Conservation (phyloP, 345 rosid species). For the Isatis tinctoria region DNA sequence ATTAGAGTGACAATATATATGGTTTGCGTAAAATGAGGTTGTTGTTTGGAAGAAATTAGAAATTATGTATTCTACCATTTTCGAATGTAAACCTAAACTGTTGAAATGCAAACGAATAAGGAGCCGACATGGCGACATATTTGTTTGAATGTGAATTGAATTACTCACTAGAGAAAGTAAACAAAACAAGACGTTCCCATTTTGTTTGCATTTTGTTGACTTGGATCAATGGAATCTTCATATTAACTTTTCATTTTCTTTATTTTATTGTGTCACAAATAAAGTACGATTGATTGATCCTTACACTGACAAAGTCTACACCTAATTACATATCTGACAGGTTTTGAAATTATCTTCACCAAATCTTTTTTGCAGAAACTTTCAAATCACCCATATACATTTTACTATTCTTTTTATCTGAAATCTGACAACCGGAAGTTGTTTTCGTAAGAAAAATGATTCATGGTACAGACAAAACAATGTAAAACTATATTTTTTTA, state of each 20-base stretch:
- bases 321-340: slow-evolving; percentile 18
- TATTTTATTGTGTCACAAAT: neutral
- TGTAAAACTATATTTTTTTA: too few relatives aligned
- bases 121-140: neutral
- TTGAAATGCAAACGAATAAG: neutral
- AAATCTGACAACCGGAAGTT: neutral
- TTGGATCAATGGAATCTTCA: slow-evolving; percentile 18
- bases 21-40: neutral
- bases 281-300: neutral
- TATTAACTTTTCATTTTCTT: neutral
- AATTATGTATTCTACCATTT: neutral
- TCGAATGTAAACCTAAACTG: neutral
- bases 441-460: too few relatives aligned
- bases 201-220: slow-evolving; percentile 30
- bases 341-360: slow-evolving; percentile 26
- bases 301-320: slow-evolving; percentile 27
- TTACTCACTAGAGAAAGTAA: neutral
- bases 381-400: slow-evolving; percentile 1
- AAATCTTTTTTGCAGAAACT: slow-evolving; percentile 15
- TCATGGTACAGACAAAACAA: too few relatives aligned
- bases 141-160: slow-evolving; percentile 2
- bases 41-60: neutral
- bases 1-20: neutral
- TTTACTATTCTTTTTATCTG: neutral
- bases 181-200: neutral